phyloP scores from a whole-genome alignment of 1,284 basidiomycete genomes.

The Cryptococcus amylolentus region DNA sequence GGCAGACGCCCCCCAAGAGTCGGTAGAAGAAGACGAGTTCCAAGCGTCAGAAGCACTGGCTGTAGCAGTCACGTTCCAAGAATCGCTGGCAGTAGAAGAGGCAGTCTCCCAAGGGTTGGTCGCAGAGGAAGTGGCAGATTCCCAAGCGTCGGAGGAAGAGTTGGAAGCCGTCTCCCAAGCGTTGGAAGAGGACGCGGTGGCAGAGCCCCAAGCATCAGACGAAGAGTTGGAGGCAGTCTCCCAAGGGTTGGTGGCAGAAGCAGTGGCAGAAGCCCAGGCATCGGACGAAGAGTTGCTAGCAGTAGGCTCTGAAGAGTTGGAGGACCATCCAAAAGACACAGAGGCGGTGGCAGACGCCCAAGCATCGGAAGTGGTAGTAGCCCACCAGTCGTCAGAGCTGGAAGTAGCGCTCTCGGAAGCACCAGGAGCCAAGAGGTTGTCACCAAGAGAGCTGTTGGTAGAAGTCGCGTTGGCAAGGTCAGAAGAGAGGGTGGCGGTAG shows the following conservation, averaged over 20 bases:
- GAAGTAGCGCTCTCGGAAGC: background rate
- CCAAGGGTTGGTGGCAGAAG: slow-evolving; percentile 5
- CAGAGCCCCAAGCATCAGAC: background rate
- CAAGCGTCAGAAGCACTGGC: background rate
- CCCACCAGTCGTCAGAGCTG: background rate
- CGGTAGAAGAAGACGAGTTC: background rate
- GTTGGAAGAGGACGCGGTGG: slow-evolving; percentile 8
- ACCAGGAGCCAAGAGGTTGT: slow-evolving; percentile 12
- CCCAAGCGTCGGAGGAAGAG: background rate
- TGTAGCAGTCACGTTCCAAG: background rate
- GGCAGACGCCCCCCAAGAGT: background rate
- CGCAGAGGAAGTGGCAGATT: slow-evolving; percentile 3
- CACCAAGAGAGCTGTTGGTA: slow-evolving; percentile 15
- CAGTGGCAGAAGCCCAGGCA: slow-evolving; percentile 4
- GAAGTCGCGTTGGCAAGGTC: slow-evolving; percentile 11
- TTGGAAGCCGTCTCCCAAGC: background rate
- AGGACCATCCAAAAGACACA: background rate
- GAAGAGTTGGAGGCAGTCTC: background rate
- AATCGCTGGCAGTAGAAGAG: background rate
- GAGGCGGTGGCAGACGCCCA: slow-evolving; percentile 7
- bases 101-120: background rate
- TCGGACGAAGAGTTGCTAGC: background rate
- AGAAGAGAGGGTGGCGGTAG: slow-evolving; percentile 9
- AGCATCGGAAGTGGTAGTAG: background rate
- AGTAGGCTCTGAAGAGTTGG: background rate